These are phyloP conservation scores for Sporothrix protearum DNA, from an alignment of 2,329 filamentous ascomycete genomes.

Conservation along the genomic window DNA sequence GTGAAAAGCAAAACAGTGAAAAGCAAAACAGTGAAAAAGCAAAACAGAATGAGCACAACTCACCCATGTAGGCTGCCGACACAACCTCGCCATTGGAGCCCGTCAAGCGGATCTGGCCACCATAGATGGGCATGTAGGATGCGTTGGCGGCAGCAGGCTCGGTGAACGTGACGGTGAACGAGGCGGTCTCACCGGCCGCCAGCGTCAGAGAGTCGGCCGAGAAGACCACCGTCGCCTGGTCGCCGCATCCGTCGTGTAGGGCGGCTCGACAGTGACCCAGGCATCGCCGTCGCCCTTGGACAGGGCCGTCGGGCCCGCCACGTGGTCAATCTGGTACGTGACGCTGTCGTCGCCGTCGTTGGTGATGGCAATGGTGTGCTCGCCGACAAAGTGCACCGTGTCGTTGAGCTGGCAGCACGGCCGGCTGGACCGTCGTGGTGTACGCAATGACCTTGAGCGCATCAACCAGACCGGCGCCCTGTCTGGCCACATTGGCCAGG, in stretches of 20 bases:
- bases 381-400: slow-evolving; percentile 23
- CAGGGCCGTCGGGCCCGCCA: slow-evolving; percentile 15
- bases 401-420: slow-evolving; percentile 26
- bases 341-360: slow-evolving; percentile 13
- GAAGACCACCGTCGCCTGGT: background rate
- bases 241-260: background rate
- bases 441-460: slow-evolving; percentile 25
- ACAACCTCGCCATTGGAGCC: slow-evolving; percentile 36
- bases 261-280: slow-evolving; percentile 23
- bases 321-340: slow-evolving; percentile 23
- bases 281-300: slow-evolving; percentile 24
- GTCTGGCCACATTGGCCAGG: slow-evolving; percentile 17
- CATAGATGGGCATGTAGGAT: slow-evolving; percentile 35
- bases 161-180: slow-evolving; percentile 12
- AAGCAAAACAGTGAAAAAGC: background rate
- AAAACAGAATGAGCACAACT: background rate
- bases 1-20: background rate
- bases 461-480: slow-evolving; percentile 26
- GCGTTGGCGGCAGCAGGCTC: slow-evolving; percentile 26
- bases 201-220: background rate
- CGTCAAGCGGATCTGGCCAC: slow-evolving; percentile 36
- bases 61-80: slow-evolving; percentile 35
- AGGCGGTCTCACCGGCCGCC: slow-evolving; percentile 14
- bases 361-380: slow-evolving; percentile 18
- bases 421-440: slow-evolving; percentile 12